phyloP scores from a whole-genome alignment of 2,329 filamentous ascomycete genomes.

The Colletotrichum sp. region DNA sequence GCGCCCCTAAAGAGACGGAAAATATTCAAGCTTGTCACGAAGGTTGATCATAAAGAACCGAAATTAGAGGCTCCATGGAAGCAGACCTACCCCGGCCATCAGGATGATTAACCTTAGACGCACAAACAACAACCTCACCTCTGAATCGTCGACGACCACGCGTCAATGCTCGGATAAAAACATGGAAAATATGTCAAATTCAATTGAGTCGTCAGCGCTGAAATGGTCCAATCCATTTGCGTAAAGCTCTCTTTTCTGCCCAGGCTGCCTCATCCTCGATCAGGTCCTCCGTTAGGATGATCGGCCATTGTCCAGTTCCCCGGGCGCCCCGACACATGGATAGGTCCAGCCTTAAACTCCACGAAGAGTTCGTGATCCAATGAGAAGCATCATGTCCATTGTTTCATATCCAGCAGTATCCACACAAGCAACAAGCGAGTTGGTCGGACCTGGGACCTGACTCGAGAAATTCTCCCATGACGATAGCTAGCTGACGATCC shows the following conservation, averaged over 20 bases:
- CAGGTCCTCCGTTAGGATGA: not conserved
- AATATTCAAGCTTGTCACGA: not conserved
- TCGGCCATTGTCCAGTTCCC: not conserved
- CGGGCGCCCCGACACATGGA: not conserved
- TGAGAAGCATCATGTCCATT: not conserved
- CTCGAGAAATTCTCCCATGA: not conserved
- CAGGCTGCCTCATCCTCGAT: not conserved
- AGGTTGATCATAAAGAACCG: constrained; percentile 1
- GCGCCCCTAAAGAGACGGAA: not conserved
- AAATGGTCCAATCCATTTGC: not conserved
- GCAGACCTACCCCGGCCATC: not conserved
- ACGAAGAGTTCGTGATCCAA: not conserved
- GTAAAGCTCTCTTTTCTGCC: not conserved
- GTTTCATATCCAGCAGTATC: not conserved
- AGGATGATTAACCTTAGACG: not conserved
- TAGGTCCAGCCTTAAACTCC: not conserved
- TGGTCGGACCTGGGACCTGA: not conserved
- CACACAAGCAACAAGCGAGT: not conserved
- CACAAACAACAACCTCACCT: not conserved
- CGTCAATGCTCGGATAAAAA: not conserved
- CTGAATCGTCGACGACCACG: not conserved
- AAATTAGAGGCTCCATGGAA: not conserved
- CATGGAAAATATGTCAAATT: not conserved
- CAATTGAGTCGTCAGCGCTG: not conserved
- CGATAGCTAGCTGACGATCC: not conserved